phyloP scores from a whole-genome alignment of 208 protist genomes.

The Wallacemonas collosoma region DNA sequence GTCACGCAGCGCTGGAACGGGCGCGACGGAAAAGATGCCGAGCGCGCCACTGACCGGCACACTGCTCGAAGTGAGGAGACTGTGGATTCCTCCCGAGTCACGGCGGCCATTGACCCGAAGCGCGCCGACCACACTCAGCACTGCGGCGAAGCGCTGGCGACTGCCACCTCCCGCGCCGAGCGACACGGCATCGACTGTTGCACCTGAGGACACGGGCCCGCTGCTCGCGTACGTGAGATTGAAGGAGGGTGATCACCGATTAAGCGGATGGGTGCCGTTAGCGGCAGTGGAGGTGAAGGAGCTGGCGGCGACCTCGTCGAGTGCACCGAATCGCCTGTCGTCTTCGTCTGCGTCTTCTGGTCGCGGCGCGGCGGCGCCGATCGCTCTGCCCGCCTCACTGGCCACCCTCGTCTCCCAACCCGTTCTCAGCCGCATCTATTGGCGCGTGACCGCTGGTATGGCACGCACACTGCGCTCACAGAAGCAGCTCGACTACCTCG shows the following conservation, averaged over 20 bases:
- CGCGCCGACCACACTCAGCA: background rate
- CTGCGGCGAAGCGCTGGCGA: constrained; percentile 3
- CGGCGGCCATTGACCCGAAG: background rate
- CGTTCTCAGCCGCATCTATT: constrained; percentile 64
- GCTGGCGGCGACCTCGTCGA: background rate
- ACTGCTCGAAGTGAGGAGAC: constrained; percentile 67
- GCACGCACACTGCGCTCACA: constrained; percentile 54
- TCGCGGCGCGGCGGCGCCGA: background rate
- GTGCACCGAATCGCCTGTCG: no score
- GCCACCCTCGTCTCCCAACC: constrained; percentile 19
- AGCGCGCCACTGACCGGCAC: constrained; percentile 25
- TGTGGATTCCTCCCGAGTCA: constrained; percentile 36
- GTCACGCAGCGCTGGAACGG: no score
- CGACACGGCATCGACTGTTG: background rate
- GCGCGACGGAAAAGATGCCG: background rate
- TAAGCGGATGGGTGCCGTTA: constrained; percentile 77
- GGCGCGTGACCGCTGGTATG: constrained; percentile 78
- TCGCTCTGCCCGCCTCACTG: background rate
- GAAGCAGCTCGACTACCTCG: constrained; percentile 75
- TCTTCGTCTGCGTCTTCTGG: no score
- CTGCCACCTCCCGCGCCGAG: background rate
- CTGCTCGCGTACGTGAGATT: constrained; percentile 80
- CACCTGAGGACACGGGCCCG: constrained; percentile 2
- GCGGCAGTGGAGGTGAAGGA: constrained; percentile 57
- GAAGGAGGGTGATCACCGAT: constrained; percentile 76